Evolutionary conservation across 148 eudicot genomes (phyloP).

Genomic region (Fagopyrum homotropicum): DNA sequence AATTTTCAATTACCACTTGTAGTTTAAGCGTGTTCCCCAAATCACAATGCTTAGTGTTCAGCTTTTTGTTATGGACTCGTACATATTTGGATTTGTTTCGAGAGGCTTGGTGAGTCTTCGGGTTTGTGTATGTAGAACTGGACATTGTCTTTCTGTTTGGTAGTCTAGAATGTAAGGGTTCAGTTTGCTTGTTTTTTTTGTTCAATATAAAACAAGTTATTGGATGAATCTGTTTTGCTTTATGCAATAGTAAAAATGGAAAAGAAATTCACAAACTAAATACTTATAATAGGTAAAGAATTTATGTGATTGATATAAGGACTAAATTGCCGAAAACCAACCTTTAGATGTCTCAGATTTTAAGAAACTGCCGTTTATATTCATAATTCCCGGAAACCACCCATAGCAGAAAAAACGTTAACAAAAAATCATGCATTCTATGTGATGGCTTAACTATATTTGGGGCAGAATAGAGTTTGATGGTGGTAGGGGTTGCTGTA

Average conservation of each 20-base stretch:
- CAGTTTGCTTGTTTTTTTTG: neutral
- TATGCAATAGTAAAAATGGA: neutral
- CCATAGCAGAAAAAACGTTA: too few species aligned
- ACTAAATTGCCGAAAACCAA: neutral
- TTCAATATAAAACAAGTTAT: neutral
- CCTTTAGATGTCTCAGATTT: too few species aligned
- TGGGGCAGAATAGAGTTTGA: too few species aligned
- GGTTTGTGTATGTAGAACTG: neutral
- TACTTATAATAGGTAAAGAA: neutral
- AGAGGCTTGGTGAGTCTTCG: neutral
- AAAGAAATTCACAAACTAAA: neutral
- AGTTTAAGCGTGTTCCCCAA: neutral
- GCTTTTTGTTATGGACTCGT: neutral
- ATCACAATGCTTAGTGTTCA: neutral
- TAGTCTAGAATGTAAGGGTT: neutral
- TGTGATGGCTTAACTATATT: too few species aligned
- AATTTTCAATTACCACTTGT: neutral
- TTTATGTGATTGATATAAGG: neutral
- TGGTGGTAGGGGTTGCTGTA: too few species aligned
- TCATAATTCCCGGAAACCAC: too few species aligned
- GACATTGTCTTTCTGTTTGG: neutral
- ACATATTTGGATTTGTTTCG: neutral
- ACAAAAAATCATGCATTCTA: too few species aligned
- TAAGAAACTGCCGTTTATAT: too few species aligned
- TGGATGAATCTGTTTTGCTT: neutral